A percentile compares a stretch with the other conserved stretches of the same genome.
Evolutionary conservation across 2,329 filamentous ascomycete species (phyloP).

Genomic region (Paecilomyces niveus): DNA sequence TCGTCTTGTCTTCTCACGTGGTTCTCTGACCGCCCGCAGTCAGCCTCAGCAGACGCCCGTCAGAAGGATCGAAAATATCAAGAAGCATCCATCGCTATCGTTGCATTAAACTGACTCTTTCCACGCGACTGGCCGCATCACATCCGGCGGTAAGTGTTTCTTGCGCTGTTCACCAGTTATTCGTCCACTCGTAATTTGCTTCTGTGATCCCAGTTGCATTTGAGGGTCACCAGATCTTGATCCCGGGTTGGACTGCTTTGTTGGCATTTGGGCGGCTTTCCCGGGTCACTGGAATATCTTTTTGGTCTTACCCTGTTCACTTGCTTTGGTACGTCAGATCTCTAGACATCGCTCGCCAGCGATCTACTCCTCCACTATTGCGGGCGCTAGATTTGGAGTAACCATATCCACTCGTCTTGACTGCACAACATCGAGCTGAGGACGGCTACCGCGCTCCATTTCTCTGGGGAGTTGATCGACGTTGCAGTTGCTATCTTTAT

Average conservation of each 20-base stretch:
- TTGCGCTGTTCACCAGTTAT: background rate
- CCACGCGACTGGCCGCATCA: background rate
- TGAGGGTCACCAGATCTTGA: background rate
- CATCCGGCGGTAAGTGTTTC: background rate
- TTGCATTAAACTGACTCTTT: background rate
- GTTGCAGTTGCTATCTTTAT: background rate
- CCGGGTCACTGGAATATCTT: background rate
- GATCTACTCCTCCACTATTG: background rate
- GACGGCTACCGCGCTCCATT: background rate
- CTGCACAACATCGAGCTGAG: background rate
- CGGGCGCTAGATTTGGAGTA: background rate
- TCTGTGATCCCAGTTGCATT: background rate
- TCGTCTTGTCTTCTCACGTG: constrained; percentile 1
- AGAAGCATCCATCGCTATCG: background rate
- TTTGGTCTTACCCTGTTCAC: background rate
- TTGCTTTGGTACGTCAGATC: background rate
- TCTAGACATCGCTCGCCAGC: background rate
- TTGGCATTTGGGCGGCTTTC: background rate
- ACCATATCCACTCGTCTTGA: background rate
- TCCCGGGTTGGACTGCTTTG: background rate
- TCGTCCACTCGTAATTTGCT: background rate
- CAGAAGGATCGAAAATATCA: background rate
- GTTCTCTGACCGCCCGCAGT: constrained; percentile 1
- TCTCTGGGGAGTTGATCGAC: background rate
- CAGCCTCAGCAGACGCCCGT: background rate